Percentiles rank a stretch among this genome's conserved stretches.
Evolutionary conservation across 768 basidiomycete genomes (phyloP).

Genomic region (Chalciporus sphaerocephalus): DNA sequence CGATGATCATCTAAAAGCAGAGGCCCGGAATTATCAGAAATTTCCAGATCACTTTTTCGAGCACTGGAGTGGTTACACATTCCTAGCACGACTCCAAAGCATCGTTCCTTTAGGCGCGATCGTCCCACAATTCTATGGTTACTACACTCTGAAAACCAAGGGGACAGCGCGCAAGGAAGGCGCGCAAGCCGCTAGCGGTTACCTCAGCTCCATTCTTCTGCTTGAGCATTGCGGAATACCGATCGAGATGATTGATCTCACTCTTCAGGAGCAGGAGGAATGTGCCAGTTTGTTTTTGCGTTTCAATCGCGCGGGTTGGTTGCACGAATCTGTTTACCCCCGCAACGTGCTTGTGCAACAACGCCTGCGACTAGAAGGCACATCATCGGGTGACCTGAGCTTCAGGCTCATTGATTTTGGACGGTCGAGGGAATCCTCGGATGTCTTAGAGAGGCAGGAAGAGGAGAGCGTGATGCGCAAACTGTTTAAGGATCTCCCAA

Average conservation of each 20-base stretch:
- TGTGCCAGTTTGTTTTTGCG: slow-evolving; percentile 38
- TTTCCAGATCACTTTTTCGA: slow-evolving; percentile 28
- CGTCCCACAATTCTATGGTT: slow-evolving; percentile 64
- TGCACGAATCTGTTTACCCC: slow-evolving; percentile 39
- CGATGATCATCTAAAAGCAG: slow-evolving; percentile 35
- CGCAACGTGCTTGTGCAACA: slow-evolving; percentile 46
- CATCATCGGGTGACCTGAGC: slow-evolving; percentile 14
- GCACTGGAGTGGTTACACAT: slow-evolving; percentile 25
- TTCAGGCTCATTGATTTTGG: slow-evolving; percentile 54
- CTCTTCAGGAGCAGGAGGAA: slow-evolving; percentile 38
- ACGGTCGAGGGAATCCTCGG: slow-evolving; percentile 23
- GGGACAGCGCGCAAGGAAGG: no score
- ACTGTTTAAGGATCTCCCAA: no score
- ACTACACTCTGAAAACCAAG: slow-evolving; percentile 37
- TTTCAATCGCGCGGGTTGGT: slow-evolving; percentile 36
- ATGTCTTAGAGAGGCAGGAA: accelerated
- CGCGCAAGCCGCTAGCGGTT: neutral
- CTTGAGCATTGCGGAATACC: slow-evolving; percentile 45
- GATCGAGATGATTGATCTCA: slow-evolving; percentile 27
- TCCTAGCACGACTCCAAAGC: slow-evolving; percentile 28
- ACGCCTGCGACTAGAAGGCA: slow-evolving; percentile 18
- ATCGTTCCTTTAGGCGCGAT: slow-evolving; percentile 47
- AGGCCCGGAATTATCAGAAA: slow-evolving; percentile 26
- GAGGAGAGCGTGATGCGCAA: slow-evolving; percentile 4
- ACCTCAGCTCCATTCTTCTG: slow-evolving; percentile 40